Conservation (phyloP, 768 basidiomycete species). For the Hortiboletus flavorubellus region DNA sequence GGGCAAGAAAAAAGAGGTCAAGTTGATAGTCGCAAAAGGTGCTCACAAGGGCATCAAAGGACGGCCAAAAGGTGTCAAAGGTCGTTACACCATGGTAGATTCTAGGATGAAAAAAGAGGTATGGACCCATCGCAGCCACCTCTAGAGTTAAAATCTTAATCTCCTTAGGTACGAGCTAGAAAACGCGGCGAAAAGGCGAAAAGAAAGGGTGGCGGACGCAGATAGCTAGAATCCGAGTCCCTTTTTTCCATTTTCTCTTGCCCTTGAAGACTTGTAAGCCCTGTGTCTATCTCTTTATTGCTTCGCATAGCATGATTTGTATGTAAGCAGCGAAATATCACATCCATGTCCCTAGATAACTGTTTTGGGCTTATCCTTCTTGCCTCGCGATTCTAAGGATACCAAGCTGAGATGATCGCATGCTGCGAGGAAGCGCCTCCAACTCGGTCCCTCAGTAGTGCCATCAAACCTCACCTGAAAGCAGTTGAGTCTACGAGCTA, state of each 20-base stretch:
- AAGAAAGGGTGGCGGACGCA: conserved; percentile 47
- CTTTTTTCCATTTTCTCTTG: background rate
- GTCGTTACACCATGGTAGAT: conserved; percentile 93
- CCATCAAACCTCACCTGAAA: conserved; percentile 46
- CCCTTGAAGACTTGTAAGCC: background rate
- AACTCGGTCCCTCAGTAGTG: conserved; percentile 35
- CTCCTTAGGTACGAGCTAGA: conserved; percentile 67
- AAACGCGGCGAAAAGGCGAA: conserved; percentile 76
- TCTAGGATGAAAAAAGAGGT: conserved; percentile 93
- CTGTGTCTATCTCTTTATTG: background rate
- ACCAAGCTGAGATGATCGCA: conserved; percentile 43
- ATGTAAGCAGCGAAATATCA: conserved; percentile 1
- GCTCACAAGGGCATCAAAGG: conserved; percentile 87
- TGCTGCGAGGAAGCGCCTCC: conserved; percentile 42
- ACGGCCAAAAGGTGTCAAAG: conserved; percentile 93
- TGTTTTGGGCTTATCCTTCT: conserved; percentile 5
- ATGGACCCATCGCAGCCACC: background rate
- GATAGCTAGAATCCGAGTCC: conserved; percentile 17
- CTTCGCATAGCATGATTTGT: background rate
- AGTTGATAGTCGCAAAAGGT: conserved; percentile 91
- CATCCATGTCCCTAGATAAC: conserved; percentile 2
- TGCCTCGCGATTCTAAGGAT: conserved; percentile 27
- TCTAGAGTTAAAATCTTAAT: conserved; percentile 2
- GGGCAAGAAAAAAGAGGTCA: conserved; percentile 72
- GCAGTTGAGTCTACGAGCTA: conserved; percentile 1